Evolutionary conservation across 2,329 filamentous ascomycete species (phyloP).

Genomic region (Colletotrichum tropicale): DNA sequence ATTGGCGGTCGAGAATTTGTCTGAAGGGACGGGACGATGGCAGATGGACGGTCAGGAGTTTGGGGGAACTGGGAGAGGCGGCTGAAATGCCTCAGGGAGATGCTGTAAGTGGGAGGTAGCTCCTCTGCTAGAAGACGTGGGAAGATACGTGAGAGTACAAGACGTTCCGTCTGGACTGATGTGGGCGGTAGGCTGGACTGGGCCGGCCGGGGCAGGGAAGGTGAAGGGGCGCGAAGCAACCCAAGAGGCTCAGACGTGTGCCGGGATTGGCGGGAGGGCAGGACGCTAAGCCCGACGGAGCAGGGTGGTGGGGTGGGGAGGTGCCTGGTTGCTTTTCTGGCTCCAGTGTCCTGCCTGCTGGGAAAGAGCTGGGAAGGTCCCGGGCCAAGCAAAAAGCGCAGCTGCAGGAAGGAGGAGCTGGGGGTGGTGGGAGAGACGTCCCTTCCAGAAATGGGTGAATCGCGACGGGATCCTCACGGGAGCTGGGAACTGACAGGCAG

Average conservation of each 20-base stretch:
- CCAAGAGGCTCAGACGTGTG: conserved; percentile 20
- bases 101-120: not conserved
- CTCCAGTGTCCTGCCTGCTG: not conserved
- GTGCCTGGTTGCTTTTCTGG: not conserved
- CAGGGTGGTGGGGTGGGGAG: not conserved
- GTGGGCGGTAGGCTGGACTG: not conserved
- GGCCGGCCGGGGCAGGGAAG: conserved; percentile 6
- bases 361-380: conserved; percentile 4
- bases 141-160: not conserved
- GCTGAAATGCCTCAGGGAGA: conserved; percentile 12
- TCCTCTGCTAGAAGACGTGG: no score
- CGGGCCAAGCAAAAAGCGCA: not conserved
- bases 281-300: not conserved
- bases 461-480: conserved; percentile 1
- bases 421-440: not conserved
- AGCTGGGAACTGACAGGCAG: not conserved
- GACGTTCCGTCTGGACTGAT: not conserved
- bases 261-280: conserved; percentile 18
- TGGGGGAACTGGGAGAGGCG: not conserved
- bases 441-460: conserved; percentile 1
- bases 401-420: not conserved
- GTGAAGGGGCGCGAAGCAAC: conserved; percentile 5
- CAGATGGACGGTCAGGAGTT: not conserved
- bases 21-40: not conserved
- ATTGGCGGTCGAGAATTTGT: not conserved